Percentiles rank a stretch among this genome's conserved stretches.
These are phyloP conservation scores for Arthroderma uncinatum DNA, from an alignment of 2,329 filamentous ascomycete species.

Conservation along the genomic window DNA sequence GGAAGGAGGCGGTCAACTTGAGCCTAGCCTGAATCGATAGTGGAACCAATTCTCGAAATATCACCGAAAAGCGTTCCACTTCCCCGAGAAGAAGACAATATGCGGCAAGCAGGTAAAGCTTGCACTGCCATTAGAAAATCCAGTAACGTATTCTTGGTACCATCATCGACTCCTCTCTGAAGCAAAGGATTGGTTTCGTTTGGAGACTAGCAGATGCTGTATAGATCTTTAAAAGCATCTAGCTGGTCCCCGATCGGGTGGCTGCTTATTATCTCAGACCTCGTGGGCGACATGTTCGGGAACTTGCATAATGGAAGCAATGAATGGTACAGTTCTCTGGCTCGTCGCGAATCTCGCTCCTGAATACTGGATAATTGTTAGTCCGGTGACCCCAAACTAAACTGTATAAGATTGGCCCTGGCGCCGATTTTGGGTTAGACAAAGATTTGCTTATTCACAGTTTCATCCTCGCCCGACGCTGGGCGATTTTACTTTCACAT, in stretches of 20 bases:
- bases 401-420: too few species aligned
- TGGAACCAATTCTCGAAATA: neutral
- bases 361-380: neutral
- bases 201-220: neutral
- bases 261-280: neutral
- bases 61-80: neutral
- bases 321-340: neutral
- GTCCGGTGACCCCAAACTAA: neutral
- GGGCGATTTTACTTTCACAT: too few species aligned
- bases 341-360: neutral
- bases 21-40: too few species aligned
- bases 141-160: neutral
- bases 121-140: neutral
- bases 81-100: neutral
- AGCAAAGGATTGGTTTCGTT: neutral
- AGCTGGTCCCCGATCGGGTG: conserved; percentile 3
- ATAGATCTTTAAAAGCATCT: neutral
- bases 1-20: neutral
- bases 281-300: neutral
- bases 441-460: too few species aligned
- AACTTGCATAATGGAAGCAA: neutral
- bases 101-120: neutral
- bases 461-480: too few species aligned
- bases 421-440: too few species aligned
- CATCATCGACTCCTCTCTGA: neutral